These are phyloP conservation scores for Lasiosphaeria ovina DNA, from an alignment of 495 filamentous ascomycete species.

Conservation along the genomic window DNA sequence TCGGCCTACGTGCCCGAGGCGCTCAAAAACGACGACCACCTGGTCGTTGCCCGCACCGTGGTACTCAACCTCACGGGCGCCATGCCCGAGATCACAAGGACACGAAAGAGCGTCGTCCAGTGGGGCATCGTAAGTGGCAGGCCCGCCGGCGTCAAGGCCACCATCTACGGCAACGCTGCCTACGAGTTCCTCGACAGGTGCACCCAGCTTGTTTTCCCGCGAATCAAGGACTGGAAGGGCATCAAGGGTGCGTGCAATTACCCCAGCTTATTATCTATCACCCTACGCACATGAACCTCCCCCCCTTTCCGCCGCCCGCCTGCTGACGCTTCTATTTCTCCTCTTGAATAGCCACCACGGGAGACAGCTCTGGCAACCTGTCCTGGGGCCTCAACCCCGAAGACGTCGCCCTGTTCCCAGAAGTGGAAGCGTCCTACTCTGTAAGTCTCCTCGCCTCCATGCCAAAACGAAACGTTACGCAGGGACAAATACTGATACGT, in stretches of 20 bases:
- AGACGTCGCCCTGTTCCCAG: constrained; percentile 78
- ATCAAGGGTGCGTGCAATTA: constrained; percentile 52
- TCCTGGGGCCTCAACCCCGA: constrained; percentile 72
- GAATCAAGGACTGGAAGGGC: constrained; percentile 92
- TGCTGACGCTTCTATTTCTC: background rate
- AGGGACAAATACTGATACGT: constrained; percentile 1
- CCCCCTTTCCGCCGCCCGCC: background rate
- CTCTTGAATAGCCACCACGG: constrained; percentile 45
- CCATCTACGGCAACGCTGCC: constrained; percentile 73
- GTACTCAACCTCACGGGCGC: constrained; percentile 83
- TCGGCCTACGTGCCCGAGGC: constrained; percentile 67
- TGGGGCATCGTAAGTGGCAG: constrained; percentile 59
- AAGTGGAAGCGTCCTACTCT: constrained; percentile 88
- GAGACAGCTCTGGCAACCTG: constrained; percentile 87
- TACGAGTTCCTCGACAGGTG: constrained; percentile 84
- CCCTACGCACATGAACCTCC: constrained; percentile 7
- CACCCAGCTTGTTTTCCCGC: constrained; percentile 84
- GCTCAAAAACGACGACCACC: constrained; percentile 58
- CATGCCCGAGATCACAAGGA: constrained; percentile 65
- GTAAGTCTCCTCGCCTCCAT: constrained; percentile 53
- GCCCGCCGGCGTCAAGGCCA: constrained; percentile 63
- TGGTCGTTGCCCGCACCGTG: constrained; percentile 79
- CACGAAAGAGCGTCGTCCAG: constrained; percentile 61
- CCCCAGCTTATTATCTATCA: constrained; percentile 33
- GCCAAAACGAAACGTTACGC: background rate